Base-by-base conservation (phyloP, 345 rosid species). In the Salix viminalis region DNA sequence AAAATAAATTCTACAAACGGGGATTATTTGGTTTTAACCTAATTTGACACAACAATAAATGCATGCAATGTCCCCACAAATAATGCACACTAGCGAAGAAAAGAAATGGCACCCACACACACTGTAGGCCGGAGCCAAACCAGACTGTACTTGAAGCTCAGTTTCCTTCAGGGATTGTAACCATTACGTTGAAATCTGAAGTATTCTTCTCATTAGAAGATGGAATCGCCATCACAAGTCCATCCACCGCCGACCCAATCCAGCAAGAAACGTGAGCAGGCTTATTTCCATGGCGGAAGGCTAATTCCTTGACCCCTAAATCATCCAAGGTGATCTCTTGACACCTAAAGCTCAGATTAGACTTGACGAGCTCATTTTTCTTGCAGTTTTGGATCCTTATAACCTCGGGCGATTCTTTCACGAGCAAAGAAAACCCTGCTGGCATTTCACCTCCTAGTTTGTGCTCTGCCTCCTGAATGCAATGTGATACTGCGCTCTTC, bases 261-360 rank as follows among this genome's bases (percentile, higher is more conserved):
- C 97, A 92, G 52, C 84, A 69, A 0, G 94, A 81, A 65, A 79
- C 88, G 6, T 15, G 73, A 52, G 67, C 77, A 9, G 82, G 88
- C 54, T 79, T 78, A 19, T 84, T 87, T 15, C 85, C 89, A 50
- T 78, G 69, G 60, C 74, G 18, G 71, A 92, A 86, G 18, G 73
- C 65, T 42, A 88, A 23, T 62, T 79, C 88, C 26, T 36, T 71
- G 30, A 72, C 58, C 66, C 85, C 83, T 5, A 85, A 65, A 72
- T 81, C 85, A 36, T 85, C 90, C 90, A 87, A 79, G 5, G 52
- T 56, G 52, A 12, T 13, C 2, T 56, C 39, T 28, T 70, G 48
- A 71, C 34, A 21, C 7, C n/a, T 21, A 1, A 14, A 36, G 1
- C 42, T 23, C 76, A 65, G 42, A 19, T 64, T 18, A 41, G 77